Evolutionary conservation across 768 basidiomycete species (phyloP).

Genomic region (Leccinum broughii): DNA sequence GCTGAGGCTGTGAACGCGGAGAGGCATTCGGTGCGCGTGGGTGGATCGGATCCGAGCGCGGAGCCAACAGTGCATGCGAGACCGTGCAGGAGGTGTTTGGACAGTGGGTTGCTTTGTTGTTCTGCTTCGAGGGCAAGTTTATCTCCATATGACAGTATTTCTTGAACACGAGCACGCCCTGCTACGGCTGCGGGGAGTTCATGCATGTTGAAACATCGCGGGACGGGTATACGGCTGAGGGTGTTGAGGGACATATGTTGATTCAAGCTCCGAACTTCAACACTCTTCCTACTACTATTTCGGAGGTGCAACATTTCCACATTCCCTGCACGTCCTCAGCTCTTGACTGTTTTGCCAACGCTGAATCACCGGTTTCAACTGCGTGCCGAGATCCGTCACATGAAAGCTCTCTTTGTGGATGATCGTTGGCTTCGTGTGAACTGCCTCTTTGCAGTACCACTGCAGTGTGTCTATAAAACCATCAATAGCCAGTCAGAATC

Average conservation of each 20-base stretch:
- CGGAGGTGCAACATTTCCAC: slow-evolving; percentile 61
- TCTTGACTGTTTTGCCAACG: slow-evolving; percentile 71
- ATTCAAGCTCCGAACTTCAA: slow-evolving; percentile 16
- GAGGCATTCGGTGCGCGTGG: slow-evolving; percentile 49
- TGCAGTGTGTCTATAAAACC: slow-evolving; percentile 72
- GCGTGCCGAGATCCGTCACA: slow-evolving; percentile 87
- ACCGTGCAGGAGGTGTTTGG: slow-evolving; percentile 48
- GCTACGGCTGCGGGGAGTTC: slow-evolving; percentile 42
- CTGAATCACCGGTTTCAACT: slow-evolving; percentile 89
- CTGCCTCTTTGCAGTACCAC: slow-evolving; percentile 81
- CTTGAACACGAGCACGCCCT: slow-evolving; percentile 38
- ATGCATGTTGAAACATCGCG: slow-evolving; percentile 44
- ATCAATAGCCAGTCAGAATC: background rate
- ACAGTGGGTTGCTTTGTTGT: slow-evolving; percentile 34
- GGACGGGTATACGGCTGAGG: slow-evolving; percentile 22
- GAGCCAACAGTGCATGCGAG: slow-evolving; percentile 63
- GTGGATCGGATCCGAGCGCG: slow-evolving; percentile 52
- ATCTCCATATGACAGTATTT: slow-evolving; percentile 13
- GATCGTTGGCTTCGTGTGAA: slow-evolving; percentile 66
- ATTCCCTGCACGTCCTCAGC: slow-evolving; percentile 67
- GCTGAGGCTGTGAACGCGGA: slow-evolving; percentile 47
- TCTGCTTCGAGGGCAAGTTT: slow-evolving; percentile 16
- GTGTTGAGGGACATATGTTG: background rate
- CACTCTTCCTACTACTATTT: slow-evolving; percentile 39
- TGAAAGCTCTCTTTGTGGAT: slow-evolving; percentile 86